Evolutionary conservation across 164 flowering plant species (phyloP).

Genomic region (Liquidambar formosana): DNA sequence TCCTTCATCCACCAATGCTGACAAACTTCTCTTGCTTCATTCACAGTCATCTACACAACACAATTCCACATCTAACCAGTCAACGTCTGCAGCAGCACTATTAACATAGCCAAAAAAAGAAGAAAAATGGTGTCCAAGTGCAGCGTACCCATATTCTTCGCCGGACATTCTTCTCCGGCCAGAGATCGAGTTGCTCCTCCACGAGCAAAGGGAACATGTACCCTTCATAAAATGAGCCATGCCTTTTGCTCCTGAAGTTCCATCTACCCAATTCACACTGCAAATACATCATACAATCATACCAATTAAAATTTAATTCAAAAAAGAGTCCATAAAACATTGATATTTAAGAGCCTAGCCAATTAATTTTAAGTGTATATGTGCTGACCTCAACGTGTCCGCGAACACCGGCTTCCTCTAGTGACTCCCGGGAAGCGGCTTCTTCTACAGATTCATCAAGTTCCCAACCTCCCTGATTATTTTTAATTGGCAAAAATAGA

Average conservation of each 20-base stretch:
- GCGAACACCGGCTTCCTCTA: constrained; percentile 71
- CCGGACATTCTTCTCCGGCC: constrained; percentile 71
- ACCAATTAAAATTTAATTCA: neutral
- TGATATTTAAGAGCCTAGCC: no score
- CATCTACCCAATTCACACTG: constrained; percentile 67
- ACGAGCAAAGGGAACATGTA: constrained; percentile 78
- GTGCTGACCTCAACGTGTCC: constrained; percentile 47
- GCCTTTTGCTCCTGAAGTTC: constrained; percentile 72
- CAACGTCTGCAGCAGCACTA: no score
- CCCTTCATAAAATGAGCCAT: constrained; percentile 59
- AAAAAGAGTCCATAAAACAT: neutral
- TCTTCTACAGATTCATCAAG: constrained; percentile 53
- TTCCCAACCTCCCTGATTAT: constrained; percentile 65
- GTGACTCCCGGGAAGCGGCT: constrained; percentile 53
- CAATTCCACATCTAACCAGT: neutral
- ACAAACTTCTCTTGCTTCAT: constrained; percentile 48
- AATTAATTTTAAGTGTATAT: no score
- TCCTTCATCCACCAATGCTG: constrained; percentile 61
- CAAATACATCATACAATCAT: neutral
- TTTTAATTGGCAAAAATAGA: neutral
- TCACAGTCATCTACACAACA: constrained; percentile 44
- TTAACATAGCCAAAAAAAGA: no score
- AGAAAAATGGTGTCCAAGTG: neutral
- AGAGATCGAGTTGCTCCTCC: constrained; percentile 62
- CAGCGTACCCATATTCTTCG: constrained; percentile 70